phyloP scores from a whole-genome alignment of 441 rosid species.

The Eruca vesicaria region DNA sequence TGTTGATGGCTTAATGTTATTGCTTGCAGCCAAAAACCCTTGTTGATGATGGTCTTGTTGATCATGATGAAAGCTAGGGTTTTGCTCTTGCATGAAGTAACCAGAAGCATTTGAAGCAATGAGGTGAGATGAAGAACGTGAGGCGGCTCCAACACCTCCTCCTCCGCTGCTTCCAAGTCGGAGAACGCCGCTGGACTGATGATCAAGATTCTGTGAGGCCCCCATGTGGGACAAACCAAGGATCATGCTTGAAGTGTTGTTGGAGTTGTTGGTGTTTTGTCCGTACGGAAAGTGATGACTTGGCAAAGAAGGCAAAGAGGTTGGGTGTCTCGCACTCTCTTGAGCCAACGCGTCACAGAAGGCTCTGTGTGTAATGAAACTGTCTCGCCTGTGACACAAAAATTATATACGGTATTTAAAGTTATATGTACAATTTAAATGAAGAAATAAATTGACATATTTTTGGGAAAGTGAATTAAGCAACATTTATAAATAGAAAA shows the following conservation, averaged over 20 bases:
- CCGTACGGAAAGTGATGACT: slow-evolving; percentile 46
- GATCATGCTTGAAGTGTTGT: slow-evolving; percentile 39
- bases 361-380: slow-evolving; percentile 83
- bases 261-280: slow-evolving; percentile 34
- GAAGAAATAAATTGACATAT: slow-evolving; percentile 16
- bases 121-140: slow-evolving; percentile 40
- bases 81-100: slow-evolving; percentile 49
- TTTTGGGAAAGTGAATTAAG: slow-evolving; percentile 17
- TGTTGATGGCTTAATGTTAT: slow-evolving; percentile 27
- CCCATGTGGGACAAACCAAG: slow-evolving; percentile 56
- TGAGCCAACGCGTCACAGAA: slow-evolving; percentile 82
- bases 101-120: slow-evolving; percentile 34
- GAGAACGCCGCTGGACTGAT: slow-evolving; percentile 37
- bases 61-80: slow-evolving; percentile 47
- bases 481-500: slow-evolving; percentile 22
- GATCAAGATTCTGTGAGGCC: slow-evolving; percentile 38
- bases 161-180: slow-evolving; percentile 40
- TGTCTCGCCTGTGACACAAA: slow-evolving; percentile 62
- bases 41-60: slow-evolving; percentile 44
- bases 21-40: slow-evolving; percentile 33
- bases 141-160: slow-evolving; percentile 16
- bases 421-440: background rate
- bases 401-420: background rate
- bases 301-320: slow-evolving; percentile 48
- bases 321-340: slow-evolving; percentile 67